Conservation (phyloP, 1,284 basidiomycete genomes). For the Vanrija pseudolonga region DNA sequence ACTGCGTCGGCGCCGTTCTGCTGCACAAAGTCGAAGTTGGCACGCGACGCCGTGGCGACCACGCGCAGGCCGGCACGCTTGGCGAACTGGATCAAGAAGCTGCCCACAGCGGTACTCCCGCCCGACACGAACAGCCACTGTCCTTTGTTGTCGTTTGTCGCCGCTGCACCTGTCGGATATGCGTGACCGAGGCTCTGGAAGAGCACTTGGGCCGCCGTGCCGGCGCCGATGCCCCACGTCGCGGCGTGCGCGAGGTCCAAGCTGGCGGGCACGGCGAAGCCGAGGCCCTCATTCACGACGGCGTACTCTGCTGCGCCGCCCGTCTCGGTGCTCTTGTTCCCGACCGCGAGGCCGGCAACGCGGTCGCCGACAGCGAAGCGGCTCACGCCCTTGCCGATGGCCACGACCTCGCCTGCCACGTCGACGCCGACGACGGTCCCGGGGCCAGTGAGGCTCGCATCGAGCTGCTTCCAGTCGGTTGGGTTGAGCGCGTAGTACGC, state of each 20-base stretch:
- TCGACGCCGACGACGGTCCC: not conserved
- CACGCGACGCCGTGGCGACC: conserved; percentile 49
- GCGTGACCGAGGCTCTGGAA: not conserved
- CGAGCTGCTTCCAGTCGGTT: too few relatives aligned
- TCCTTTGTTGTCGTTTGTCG: not conserved
- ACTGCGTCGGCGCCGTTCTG: conserved; percentile 50
- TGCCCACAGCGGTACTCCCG: conserved; percentile 51
- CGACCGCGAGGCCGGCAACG: too few relatives aligned
- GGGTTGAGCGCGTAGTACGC: too few relatives aligned
- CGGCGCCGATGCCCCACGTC: conserved; percentile 46
- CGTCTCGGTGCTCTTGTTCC: too few relatives aligned
- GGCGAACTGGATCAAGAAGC: conserved; percentile 52
- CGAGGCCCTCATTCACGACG: too few relatives aligned
- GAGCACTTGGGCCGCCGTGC: conserved; percentile 36
- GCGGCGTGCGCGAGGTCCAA: conserved; percentile 44
- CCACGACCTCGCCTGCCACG: not conserved
- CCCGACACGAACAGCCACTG: conserved; percentile 50
- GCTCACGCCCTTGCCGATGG: not conserved
- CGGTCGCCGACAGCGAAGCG: too few relatives aligned
- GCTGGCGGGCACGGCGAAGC: too few relatives aligned
- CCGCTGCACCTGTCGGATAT: not conserved
- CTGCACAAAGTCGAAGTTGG: conserved; percentile 49
- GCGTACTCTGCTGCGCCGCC: too few relatives aligned
- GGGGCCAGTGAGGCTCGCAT: not conserved
- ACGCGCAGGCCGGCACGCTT: conserved; percentile 50